A percentile compares a stretch with the other conserved stretches of the same genome.
phyloP scores from a whole-genome alignment of 352 stramenopile species.

The Phytophthora pinifolia region DNA sequence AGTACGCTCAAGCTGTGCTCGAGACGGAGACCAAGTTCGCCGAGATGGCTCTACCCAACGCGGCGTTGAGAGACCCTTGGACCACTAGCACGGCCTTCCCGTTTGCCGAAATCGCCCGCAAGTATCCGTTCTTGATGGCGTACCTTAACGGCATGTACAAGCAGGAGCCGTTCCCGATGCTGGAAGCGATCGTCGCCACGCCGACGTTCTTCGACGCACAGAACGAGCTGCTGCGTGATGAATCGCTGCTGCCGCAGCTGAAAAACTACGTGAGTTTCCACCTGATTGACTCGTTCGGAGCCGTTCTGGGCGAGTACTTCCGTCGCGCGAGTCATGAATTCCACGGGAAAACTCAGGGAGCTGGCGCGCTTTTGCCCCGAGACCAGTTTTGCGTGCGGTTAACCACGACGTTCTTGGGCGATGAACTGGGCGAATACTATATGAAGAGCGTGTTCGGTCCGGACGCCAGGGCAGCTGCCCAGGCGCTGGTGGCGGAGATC shows the following conservation, averaged over 20 bases:
- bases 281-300: slow-evolving; percentile 47
- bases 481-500: slow-evolving; percentile 86
- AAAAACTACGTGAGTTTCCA: slow-evolving; percentile 72
- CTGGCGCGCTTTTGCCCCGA: slow-evolving; percentile 29
- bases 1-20: slow-evolving; percentile 41
- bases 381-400: slow-evolving; percentile 64
- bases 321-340: slow-evolving; percentile 52
- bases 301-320: slow-evolving; percentile 53
- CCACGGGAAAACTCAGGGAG: slow-evolving; percentile 41
- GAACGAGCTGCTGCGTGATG: slow-evolving; percentile 40
- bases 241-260: slow-evolving; percentile 36
- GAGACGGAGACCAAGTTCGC: slow-evolving; percentile 81
- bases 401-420: slow-evolving; percentile 81
- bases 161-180: slow-evolving; percentile 36
- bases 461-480: slow-evolving; percentile 66
- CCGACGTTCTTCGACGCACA: slow-evolving; percentile 53
- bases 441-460: slow-evolving; percentile 88
- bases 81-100: slow-evolving; percentile 87
- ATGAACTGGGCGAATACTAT: slow-evolving; percentile 90
- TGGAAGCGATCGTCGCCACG: slow-evolving; percentile 47
- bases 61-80: slow-evolving; percentile 82
- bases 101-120: slow-evolving; percentile 53
- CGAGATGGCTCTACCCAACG: slow-evolving; percentile 83
- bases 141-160: slow-evolving; percentile 55
- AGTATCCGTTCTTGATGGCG: slow-evolving; percentile 52